Conservation (phyloP, 768 basidiomycete species). For the Rhodotorula babjevae region DNA sequence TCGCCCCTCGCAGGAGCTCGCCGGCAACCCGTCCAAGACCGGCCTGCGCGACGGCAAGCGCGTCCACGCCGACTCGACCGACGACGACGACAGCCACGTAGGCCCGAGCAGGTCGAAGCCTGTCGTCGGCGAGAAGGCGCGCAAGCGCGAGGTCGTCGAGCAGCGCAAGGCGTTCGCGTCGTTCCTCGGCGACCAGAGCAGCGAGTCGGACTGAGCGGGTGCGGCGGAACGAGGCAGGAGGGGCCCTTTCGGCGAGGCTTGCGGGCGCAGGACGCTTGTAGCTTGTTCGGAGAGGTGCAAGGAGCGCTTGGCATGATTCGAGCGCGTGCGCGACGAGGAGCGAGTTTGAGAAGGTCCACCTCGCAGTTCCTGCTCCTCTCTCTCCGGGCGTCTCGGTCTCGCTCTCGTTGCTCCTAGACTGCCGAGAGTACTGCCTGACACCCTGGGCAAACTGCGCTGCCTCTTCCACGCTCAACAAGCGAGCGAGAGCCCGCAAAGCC, state of each 20-base stretch:
- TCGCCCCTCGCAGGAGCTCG: not conserved
- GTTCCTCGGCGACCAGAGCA: constrained; percentile 13
- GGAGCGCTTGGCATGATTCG: too few relatives aligned
- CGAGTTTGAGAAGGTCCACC: too few relatives aligned
- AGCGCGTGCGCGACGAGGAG: too few relatives aligned
- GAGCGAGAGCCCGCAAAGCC: too few relatives aligned
- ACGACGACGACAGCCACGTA: not conserved
- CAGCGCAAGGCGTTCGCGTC: constrained; percentile 15
- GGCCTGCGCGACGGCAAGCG: constrained; percentile 22
- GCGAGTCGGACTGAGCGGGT: constrained; percentile 6
- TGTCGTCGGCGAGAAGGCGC: not conserved
- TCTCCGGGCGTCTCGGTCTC: too few relatives aligned
- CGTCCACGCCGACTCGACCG: not conserved
- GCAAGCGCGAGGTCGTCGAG: not conserved
- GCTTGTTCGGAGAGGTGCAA: not conserved
- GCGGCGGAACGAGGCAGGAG: not conserved
- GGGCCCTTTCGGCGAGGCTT: not conserved
- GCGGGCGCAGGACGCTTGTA: not conserved
- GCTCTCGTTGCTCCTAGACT: too few relatives aligned
- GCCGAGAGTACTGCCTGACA: too few relatives aligned
- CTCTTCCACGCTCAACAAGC: too few relatives aligned
- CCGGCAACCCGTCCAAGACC: not conserved
- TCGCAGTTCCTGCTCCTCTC: too few relatives aligned
- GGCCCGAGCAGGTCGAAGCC: too few relatives aligned
- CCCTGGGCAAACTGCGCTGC: too few relatives aligned